Evolutionary conservation across 768 basidiomycete species (phyloP).

Genomic region (Flagelloscypha sp.): DNA sequence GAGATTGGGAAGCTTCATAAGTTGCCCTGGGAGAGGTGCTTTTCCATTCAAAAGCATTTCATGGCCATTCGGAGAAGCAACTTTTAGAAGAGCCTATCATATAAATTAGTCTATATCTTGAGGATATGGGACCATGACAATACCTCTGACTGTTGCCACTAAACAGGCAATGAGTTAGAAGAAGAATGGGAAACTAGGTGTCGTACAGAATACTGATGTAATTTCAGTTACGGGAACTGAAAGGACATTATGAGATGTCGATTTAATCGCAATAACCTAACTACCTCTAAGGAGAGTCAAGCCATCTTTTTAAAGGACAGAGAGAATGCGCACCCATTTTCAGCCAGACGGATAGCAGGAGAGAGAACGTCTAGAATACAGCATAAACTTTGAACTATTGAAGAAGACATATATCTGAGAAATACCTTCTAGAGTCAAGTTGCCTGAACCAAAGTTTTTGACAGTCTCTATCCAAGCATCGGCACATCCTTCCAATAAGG

Average conservation of each 20-base stretch:
- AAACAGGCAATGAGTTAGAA: constrained; percentile 4
- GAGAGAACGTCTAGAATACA: constrained; percentile 72
- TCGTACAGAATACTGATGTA: constrained; percentile 49
- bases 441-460: constrained; percentile 73
- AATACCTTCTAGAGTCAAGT: constrained; percentile 38
- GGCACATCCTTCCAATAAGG: constrained; percentile 88
- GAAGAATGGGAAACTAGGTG: constrained; percentile 3
- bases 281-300: constrained; percentile 30
- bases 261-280: no score
- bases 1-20: constrained; percentile 73
- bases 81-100: constrained; percentile 54
- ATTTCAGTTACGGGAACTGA: constrained; percentile 85
- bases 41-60: constrained; percentile 84
- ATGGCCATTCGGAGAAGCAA: constrained; percentile 74
- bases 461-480: constrained; percentile 94
- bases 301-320: background rate
- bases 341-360: constrained; percentile 87
- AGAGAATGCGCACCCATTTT: constrained; percentile 59
- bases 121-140: constrained; percentile 6
- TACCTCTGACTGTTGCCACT: constrained; percentile 58
- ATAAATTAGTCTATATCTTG: constrained; percentile 3
- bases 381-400: constrained; percentile 32
- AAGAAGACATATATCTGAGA: no score
- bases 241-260: no score
- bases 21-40: constrained; percentile 79